Evolutionary conservation across 1,139 yeast species (phyloP).

Genomic region (Debaryomyces fabryi): DNA sequence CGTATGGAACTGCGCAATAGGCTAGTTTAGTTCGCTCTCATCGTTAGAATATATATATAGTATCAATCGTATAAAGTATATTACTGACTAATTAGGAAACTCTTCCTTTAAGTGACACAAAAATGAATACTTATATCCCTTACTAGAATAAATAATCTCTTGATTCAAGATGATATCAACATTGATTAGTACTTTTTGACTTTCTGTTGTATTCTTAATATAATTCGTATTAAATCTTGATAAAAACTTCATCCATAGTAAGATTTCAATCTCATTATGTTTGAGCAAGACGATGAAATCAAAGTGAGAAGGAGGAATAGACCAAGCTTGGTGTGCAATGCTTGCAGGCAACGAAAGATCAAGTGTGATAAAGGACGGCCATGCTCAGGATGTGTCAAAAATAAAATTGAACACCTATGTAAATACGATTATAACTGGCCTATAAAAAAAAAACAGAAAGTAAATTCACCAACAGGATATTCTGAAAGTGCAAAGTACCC

Average conservation of each 20-base stretch:
- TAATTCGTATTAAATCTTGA: background rate
- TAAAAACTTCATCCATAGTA: background rate
- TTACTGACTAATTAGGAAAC: background rate
- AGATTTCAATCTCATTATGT: background rate
- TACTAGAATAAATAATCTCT: background rate
- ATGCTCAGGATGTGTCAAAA: conserved; percentile 30
- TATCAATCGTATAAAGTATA: background rate
- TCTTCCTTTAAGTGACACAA: conserved; percentile 1
- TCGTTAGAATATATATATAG: conserved; percentile 1
- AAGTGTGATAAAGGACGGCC: conserved; percentile 34
- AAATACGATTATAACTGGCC: conserved; percentile 20
- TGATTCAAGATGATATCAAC: background rate
- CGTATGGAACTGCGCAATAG: conserved; percentile 9
- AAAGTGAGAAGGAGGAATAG: conserved; percentile 21
- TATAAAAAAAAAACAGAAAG: background rate
- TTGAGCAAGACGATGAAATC: background rate
- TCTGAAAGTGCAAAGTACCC: background rate
- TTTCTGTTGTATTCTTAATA: background rate
- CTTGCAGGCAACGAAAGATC: conserved; percentile 32
- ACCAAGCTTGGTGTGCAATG: conserved; percentile 28
- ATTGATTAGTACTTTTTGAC: background rate
- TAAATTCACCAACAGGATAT: background rate
- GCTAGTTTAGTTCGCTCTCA: background rate
- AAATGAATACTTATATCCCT: background rate
- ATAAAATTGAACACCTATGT: conserved; percentile 21